phyloP scores from a whole-genome alignment of 495 filamentous ascomycete species.

The Xylaria cubensis region DNA sequence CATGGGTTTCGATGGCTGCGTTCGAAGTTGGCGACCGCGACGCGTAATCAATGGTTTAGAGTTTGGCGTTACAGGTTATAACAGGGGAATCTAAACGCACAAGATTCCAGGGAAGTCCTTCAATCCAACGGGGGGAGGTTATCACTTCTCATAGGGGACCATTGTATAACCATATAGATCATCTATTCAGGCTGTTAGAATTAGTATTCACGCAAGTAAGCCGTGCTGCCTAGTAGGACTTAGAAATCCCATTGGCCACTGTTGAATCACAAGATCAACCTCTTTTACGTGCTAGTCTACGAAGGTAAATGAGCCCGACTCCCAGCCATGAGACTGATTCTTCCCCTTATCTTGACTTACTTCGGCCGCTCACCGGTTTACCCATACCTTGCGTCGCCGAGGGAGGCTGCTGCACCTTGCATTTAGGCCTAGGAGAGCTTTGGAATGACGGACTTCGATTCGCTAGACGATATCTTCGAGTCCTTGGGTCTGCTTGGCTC shows the following conservation, averaged over 20 bases:
- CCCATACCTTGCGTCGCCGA: neutral
- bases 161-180: neutral
- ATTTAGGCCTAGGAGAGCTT: neutral
- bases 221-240: neutral
- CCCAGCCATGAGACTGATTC: neutral
- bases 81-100: neutral
- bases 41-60: neutral
- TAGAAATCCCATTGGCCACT: neutral
- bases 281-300: neutral
- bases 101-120: neutral
- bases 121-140: neutral
- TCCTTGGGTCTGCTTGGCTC: neutral
- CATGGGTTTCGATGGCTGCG: neutral
- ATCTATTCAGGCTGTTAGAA: neutral
- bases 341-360: neutral
- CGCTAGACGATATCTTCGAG: neutral
- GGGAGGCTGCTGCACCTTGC: neutral
- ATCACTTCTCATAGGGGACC: neutral
- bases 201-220: neutral
- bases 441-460: conserved; percentile 1
- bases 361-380: neutral
- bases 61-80: conserved; percentile 17
- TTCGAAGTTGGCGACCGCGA: neutral
- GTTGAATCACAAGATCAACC: neutral
- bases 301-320: neutral